Evolutionary conservation across 192 early-diverging fungal species (phyloP).

Genomic region (Dimargaris xerosporica): DNA sequence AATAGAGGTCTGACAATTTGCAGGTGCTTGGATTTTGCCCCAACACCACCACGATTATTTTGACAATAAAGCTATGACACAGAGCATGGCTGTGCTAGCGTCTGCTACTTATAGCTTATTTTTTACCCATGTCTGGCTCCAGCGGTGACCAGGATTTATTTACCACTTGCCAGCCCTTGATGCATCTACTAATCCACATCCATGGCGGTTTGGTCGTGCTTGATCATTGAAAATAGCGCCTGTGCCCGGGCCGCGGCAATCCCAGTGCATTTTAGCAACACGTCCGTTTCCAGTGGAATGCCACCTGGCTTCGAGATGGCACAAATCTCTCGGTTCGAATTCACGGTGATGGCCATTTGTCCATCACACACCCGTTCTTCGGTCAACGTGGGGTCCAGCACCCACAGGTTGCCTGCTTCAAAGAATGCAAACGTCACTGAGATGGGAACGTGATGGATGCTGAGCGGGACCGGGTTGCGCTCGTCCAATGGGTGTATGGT

Average conservation of each 20-base stretch:
- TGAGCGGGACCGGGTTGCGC: conserved; percentile 83
- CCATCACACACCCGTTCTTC: conserved; percentile 80
- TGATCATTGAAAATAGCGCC: neutral
- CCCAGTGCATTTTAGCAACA: conserved; percentile 67
- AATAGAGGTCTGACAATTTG: too few relatives aligned
- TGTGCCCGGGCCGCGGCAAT: conserved; percentile 61
- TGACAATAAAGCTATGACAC: too few relatives aligned
- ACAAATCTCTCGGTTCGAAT: conserved; percentile 85
- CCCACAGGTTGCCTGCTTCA: conserved; percentile 46
- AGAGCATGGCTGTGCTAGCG: too few relatives aligned
- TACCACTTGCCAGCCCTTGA: too few relatives aligned
- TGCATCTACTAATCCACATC: too few relatives aligned
- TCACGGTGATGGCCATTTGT: conserved; percentile 78
- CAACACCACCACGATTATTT: too few relatives aligned
- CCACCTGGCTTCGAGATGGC: conserved; percentile 86
- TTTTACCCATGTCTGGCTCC: too few relatives aligned
- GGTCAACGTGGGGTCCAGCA: conserved; percentile 70
- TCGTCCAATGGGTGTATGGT: conserved; percentile 69
- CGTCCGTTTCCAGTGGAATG: conserved; percentile 50
- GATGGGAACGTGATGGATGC: conserved; percentile 90
- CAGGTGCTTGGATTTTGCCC: too few relatives aligned
- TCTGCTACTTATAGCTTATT: too few relatives aligned
- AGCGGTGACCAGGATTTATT: too few relatives aligned
- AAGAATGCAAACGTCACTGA: conserved; percentile 89
- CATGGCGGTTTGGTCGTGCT: too few relatives aligned